A percentile compares a stretch with the other conserved stretches of the same genome.
phyloP scores from a whole-genome alignment of 2,329 filamentous ascomycete genomes.

The Pseudopithomyces chartarum region DNA sequence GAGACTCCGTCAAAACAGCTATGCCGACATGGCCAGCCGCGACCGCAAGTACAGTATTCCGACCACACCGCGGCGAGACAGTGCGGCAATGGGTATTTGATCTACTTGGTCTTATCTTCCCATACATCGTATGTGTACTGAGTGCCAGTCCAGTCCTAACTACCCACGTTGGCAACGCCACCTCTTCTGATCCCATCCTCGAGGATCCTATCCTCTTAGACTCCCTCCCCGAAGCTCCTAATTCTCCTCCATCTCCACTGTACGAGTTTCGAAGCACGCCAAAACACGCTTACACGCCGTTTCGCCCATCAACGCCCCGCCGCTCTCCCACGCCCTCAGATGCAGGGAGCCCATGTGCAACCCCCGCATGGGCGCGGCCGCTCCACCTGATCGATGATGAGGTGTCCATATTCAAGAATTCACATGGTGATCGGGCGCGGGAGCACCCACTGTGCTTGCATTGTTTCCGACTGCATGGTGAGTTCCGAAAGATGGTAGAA shows the following conservation, averaged over 20 bases:
- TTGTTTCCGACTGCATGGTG: slow-evolving; percentile 34
- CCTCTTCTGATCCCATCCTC: neutral
- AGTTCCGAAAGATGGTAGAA: slow-evolving; percentile 25
- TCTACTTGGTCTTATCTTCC: no score
- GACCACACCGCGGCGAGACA: neutral
- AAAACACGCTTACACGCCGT: neutral
- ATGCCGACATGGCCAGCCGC: slow-evolving; percentile 1
- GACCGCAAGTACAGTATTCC: neutral
- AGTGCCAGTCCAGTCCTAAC: slow-evolving; percentile 1
- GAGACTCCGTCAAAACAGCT: slow-evolving; percentile 15
- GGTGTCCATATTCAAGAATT: slow-evolving; percentile 30
- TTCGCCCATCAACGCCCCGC: neutral
- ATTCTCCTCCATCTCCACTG: neutral
- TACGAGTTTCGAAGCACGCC: neutral
- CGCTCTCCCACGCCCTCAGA: slow-evolving; percentile 5
- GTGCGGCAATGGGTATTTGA: no score
- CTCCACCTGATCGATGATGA: slow-evolving; percentile 36
- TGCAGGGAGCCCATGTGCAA: slow-evolving; percentile 13
- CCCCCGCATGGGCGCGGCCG: slow-evolving; percentile 29
- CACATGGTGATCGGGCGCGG: slow-evolving; percentile 28
- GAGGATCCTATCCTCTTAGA: neutral
- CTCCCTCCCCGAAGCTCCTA: neutral
- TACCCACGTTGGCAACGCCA: neutral
- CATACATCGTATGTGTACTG: no score
- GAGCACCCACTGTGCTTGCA: slow-evolving; percentile 29